Evolutionary conservation across 2,329 filamentous ascomycete genomes (phyloP), one percentile per base, ranked within the genome.

Genomic region (Phyllosticta paracitricarpa): DNA sequence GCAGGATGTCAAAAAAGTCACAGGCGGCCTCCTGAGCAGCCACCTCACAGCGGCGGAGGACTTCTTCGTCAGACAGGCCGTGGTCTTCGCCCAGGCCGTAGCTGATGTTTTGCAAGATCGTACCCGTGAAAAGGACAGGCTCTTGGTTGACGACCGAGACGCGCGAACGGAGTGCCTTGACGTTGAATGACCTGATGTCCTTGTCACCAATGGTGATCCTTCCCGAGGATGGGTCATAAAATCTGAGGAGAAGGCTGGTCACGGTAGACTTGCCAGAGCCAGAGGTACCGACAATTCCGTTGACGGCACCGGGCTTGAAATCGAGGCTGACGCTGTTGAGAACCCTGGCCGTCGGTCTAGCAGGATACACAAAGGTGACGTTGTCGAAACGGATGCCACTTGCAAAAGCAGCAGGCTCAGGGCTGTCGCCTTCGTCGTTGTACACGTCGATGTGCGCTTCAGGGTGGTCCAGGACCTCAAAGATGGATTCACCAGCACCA

Each of bases 11-110:
- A 14, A 75, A 63, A 61, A 75, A 75, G 26, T 89, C 84, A 72
- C 86, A 89, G 0, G 87, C 87, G 59, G 83, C 81, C 64, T 86
- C 79, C 54, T 84, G 55, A 89, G 86, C 8, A 77, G 81, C 54
- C 84, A 75, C 0, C 79, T 81, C 1, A 82, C 81, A 35, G 81
- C 78, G 51, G 80, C 75, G 12, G 77, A 80, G 1, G 84, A 84
- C 1, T 78, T 76, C 2, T 82, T 79, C 51, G 76, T 78, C 2
- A 79, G 70, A 2, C 70, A 70, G 24, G 79, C 70, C 63, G 79
- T 81, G 70, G 78, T 80, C 19, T 40, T 74, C 72, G 53, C 69
- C 72, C 9, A 72, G 58, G 14, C 72, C 72, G 57, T 72, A 68
- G 56, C 63, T 70, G 35, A 74, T 73, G 52, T 74, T 74, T 1